Evolutionary conservation across 2,329 filamentous ascomycete species (phyloP), one percentile per base, ranked within the genome.

Genomic region (Dactylellina cionopaga): DNA sequence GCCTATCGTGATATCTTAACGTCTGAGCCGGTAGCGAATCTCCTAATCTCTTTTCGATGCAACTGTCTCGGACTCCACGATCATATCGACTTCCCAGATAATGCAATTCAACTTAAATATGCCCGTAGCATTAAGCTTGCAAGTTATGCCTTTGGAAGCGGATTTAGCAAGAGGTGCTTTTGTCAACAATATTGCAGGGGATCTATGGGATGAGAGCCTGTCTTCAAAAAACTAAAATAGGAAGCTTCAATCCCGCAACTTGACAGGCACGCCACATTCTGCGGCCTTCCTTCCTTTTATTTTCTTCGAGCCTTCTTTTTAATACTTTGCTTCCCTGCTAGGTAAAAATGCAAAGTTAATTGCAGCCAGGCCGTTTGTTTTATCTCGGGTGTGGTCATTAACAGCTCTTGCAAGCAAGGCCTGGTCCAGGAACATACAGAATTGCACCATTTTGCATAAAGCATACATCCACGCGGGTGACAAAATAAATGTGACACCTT

Each of bases 281-380:
- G 49, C 59, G 44, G 52, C 68, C 68, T 72, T 64, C 68, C 68
- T 52, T 41, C 17, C 59, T 62, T 72, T 58, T 60, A 60, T 65
- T 55, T 55, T 65, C 52, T 54, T 35, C 55, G 51, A 49, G n/a
- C n/a, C n/a, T n/a, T 13, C 10, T 33, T 43, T 37, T 1, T 35
- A 65, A 46, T 44, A 64, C 59, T 29, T 31, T 19, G 51, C 35
- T 71, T 64, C 66, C 66, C 52, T 71, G 66, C 41, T 44, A 51
- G 51, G 43, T 24, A 31, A 71, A 62, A 69, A n/a, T n/a, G 25
- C 15, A 37, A 63, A 59, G 15, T 7, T 33, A 43, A 37, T 43
- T 44, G 51, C 43, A 43, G 33, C 33, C 49, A 55, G 31, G 58
- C 39, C 58, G 43, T 71, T 47, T 31, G 22, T 51, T 71, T 51